Percentiles rank a stretch among this genome's conserved stretches.
phyloP scores from a whole-genome alignment of 148 eudicot genomes.

The Camellia lanceoleosa region DNA sequence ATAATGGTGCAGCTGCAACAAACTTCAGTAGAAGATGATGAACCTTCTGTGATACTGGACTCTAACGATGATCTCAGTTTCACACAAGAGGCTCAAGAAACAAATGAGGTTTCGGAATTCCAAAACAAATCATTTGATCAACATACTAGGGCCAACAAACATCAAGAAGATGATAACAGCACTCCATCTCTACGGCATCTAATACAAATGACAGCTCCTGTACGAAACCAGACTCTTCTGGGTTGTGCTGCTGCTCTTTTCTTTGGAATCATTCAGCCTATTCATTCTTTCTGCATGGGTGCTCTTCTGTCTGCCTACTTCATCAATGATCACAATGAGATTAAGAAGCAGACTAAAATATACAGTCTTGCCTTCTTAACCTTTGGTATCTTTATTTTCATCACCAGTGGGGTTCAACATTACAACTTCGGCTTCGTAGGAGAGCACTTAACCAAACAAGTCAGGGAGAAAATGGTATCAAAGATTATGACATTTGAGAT shows the following conservation, averaged over 20 bases:
- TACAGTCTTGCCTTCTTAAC: constrained; percentile 1
- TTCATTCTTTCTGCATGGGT: constrained; percentile 20
- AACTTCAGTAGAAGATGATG: not conserved
- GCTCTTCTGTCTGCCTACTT: constrained; percentile 9
- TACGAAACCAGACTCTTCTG: constrained; percentile 10
- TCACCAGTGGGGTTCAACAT: constrained; percentile 12
- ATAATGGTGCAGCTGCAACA: constrained; percentile 22
- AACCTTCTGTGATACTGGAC: not conserved
- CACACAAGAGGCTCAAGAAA: not conserved
- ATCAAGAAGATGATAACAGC: not conserved
- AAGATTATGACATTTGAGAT: constrained; percentile 21
- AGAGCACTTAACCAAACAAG: constrained; percentile 20
- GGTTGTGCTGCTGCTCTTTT: constrained; percentile 20
- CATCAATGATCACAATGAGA: constrained; percentile 3
- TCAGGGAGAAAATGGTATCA: constrained; percentile 18
- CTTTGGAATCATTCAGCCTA: constrained; percentile 7
- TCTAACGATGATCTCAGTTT: not conserved
- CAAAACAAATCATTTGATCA: not conserved
- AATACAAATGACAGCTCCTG: constrained; percentile 19
- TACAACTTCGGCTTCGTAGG: constrained; percentile 19
- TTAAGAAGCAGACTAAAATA: constrained; percentile 13
- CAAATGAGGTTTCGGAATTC: too few relatives aligned
- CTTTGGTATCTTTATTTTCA: not conserved
- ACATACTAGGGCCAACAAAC: not conserved
- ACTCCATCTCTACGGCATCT: constrained; percentile 11